Percentiles rank a stretch among this genome's conserved stretches.
Evolutionary conservation across 805 yeast species (phyloP).

Genomic region (Maudiozyma pseudohumilis): DNA sequence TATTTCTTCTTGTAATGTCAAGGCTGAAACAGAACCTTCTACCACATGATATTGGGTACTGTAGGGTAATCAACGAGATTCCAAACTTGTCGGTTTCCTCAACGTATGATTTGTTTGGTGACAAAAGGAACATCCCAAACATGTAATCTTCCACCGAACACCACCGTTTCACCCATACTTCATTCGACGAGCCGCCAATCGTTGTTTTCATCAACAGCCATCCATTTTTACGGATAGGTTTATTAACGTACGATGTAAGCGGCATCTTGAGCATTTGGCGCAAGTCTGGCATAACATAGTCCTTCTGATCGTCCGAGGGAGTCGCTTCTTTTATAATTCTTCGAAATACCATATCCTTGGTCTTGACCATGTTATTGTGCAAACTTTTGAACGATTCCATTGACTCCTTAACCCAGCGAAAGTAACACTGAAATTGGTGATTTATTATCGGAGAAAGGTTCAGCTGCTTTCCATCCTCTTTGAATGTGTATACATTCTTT

Average conservation of each 20-base stretch:
- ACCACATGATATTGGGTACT: constrained; percentile 45
- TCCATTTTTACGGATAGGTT: constrained; percentile 55
- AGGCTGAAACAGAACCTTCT: constrained; percentile 74
- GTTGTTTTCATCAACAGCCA: constrained; percentile 72
- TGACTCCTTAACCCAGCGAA: constrained; percentile 9
- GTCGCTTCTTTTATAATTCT: constrained; percentile 38
- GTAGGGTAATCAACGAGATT: constrained; percentile 54
- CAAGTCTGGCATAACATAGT: constrained; percentile 35
- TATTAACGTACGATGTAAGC: background rate
- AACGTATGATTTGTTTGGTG: constrained; percentile 60
- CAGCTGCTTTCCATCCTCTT: constrained; percentile 8
- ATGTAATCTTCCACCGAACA: constrained; percentile 64
- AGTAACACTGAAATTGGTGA: constrained; percentile 7
- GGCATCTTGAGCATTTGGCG: constrained; percentile 26
- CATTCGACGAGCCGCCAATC: constrained; percentile 40
- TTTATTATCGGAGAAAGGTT: constrained; percentile 6
- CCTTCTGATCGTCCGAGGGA: constrained; percentile 51
- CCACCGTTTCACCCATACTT: constrained; percentile 80
- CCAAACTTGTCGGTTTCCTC: constrained; percentile 87
- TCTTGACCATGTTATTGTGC: constrained; percentile 35
- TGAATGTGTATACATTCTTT: constrained; percentile 20
- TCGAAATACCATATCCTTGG: constrained; percentile 54
- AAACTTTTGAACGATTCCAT: constrained; percentile 2
- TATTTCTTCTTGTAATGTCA: constrained; percentile 35
- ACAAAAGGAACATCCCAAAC: constrained; percentile 64